phyloP scores from a whole-genome alignment of 2,329 filamentous ascomycete species.

The Parascedosporium putredinis region DNA sequence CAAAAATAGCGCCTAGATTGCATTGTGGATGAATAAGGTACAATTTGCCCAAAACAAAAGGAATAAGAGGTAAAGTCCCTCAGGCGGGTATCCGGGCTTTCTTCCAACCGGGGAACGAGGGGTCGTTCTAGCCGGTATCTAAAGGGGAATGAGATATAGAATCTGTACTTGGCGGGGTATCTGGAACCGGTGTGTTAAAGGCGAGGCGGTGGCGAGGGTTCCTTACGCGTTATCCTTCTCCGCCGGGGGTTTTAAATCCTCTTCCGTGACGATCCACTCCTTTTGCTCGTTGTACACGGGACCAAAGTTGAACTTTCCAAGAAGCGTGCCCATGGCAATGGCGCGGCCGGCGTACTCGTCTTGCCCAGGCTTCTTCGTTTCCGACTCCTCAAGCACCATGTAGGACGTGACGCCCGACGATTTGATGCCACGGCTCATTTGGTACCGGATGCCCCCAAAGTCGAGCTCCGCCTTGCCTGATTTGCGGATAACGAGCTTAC shows the following conservation, averaged over 20 bases:
- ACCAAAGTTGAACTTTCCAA: slow-evolving; percentile 50
- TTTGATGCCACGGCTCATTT: slow-evolving; percentile 41
- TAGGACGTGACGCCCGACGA: slow-evolving; percentile 26
- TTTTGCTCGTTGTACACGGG: slow-evolving; percentile 48
- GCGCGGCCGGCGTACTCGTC: slow-evolving; percentile 22
- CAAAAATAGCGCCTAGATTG: too few relatives aligned
- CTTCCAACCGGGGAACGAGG: too few relatives aligned
- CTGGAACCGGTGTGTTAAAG: too few relatives aligned
- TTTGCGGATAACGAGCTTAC: slow-evolving; percentile 48
- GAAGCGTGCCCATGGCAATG: slow-evolving; percentile 51
- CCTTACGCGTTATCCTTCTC: slow-evolving; percentile 4
- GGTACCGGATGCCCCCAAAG: slow-evolving; percentile 49
- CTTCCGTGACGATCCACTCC: slow-evolving; percentile 37
- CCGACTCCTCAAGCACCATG: slow-evolving; percentile 44
- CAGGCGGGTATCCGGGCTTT: too few relatives aligned
- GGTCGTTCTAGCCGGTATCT: too few relatives aligned
- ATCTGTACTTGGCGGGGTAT: too few relatives aligned
- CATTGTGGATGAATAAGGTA: too few relatives aligned
- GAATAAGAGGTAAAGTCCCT: too few relatives aligned
- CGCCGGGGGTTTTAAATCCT: slow-evolving; percentile 18
- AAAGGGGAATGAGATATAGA: too few relatives aligned
- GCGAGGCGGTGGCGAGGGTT: too few relatives aligned
- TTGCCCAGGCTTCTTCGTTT: slow-evolving; percentile 39
- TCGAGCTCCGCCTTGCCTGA: slow-evolving; percentile 52
- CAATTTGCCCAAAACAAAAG: too few relatives aligned